Base-by-base conservation (phyloP, 306 rosid genomes). In the Elaeagnus macrophylla region DNA sequence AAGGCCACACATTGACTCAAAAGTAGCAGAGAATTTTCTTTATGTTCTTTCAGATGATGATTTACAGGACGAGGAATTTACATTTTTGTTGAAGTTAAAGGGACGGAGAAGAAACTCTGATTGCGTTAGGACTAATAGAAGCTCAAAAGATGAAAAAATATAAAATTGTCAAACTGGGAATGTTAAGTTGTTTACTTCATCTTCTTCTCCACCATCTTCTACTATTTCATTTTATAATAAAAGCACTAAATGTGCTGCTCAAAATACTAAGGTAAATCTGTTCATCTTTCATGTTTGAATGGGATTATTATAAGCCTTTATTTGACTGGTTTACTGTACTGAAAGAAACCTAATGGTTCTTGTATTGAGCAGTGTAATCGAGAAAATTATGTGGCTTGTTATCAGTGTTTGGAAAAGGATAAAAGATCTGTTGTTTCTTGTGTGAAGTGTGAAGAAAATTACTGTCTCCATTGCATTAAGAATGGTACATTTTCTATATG, bases 331-430 rank as follows among this genome's bases (percentile, higher is more conserved):
- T 12, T 35, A 36, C 9, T 9, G 37, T 9, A 56, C 50, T 54
- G 20, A 69, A 53, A 48, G 15, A 17, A 54, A 48, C 36, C 46
- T 58, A 37, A 16, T 57, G 12, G 49, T 59, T 59, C 40, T 64
- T 59, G 35, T 61, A 16, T 44, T 19, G 32, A 49, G 40, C 67
- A 83, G 91, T 67, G 25, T 62, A 61, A 32, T 47, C 73, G 17
- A 51, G 64, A 48, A 57, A 64, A 42, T 53, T 8, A 54, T 46
- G 48, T 66, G 62, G 75, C 7, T 57, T 88, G 96, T 64, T 94
- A 88, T 57, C 96, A 88, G 65, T 88, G 96, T 70, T 56, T 56
- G 83, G 77, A 72, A 66, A 73, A 65, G 75, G 80, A 67, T 50
- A 78, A 72, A 39, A 49, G 20, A 60, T 42, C 32, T 16, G 66